phyloP scores from a whole-genome alignment of 176 grass and related monocot species.

The Juncus effusus region DNA sequence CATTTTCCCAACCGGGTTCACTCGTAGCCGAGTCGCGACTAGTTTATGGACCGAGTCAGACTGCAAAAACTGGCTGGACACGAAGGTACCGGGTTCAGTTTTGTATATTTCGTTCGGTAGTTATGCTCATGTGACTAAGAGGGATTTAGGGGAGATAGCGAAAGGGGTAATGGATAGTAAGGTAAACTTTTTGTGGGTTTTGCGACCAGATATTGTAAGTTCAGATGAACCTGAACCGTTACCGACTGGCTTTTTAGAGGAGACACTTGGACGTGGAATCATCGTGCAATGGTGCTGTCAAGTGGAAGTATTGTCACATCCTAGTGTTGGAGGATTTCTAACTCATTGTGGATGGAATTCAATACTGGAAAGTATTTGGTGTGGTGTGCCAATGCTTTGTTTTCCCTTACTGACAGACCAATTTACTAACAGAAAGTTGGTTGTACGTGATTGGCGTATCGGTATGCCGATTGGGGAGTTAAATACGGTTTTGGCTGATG shows the following conservation, averaged over 20 bases:
- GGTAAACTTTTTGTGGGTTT: slow-evolving; percentile 60
- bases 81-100: slow-evolving; percentile 39
- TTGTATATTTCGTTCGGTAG: slow-evolving; percentile 81
- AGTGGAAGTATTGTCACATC: slow-evolving; percentile 55
- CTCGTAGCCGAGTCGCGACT: slow-evolving; percentile 42
- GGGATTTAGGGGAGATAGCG: slow-evolving; percentile 54
- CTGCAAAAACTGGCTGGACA: slow-evolving; percentile 54
- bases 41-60: slow-evolving; percentile 62
- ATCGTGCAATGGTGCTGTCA: slow-evolving; percentile 75
- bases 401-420: slow-evolving; percentile 75
- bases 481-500: slow-evolving; percentile 27
- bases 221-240: slow-evolving; percentile 52
- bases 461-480: slow-evolving; percentile 47
- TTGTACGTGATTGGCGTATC: slow-evolving; percentile 42
- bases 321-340: slow-evolving; percentile 41
- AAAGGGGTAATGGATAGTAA: slow-evolving; percentile 48
- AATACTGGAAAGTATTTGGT: slow-evolving; percentile 60
- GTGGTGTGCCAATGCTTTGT: slow-evolving; percentile 56
- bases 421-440: slow-evolving; percentile 47
- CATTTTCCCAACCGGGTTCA: slow-evolving; percentile 53
- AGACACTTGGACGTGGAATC: slow-evolving; percentile 23
- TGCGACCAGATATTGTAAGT: slow-evolving; percentile 56
- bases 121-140: slow-evolving; percentile 41
- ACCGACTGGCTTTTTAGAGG: slow-evolving; percentile 36
- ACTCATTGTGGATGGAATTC: slow-evolving; percentile 90